Percentiles rank a stretch among this genome's conserved stretches.
phyloP scores from a whole-genome alignment of 2,329 filamentous ascomycete species.

The Drechslerella stenobrocha region DNA sequence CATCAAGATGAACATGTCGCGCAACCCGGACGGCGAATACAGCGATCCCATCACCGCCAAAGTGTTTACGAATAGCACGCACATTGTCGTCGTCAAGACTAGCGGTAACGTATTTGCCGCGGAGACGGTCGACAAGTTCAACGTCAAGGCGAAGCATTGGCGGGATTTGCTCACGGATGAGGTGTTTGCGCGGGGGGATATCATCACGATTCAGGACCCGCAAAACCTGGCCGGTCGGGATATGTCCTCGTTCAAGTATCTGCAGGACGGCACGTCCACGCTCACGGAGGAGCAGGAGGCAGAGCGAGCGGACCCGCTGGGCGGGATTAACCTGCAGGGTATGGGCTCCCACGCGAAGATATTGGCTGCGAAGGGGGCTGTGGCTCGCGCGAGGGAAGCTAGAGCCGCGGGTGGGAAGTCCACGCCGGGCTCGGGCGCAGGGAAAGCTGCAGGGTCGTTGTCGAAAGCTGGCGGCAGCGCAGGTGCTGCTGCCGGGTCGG shows the following conservation, averaged over 20 bases:
- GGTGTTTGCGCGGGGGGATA: slow-evolving; percentile 84
- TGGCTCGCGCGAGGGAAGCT: slow-evolving; percentile 76
- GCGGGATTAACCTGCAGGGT: slow-evolving; percentile 75
- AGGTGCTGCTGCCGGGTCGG: slow-evolving; percentile 4
- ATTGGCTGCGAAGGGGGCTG: slow-evolving; percentile 84
- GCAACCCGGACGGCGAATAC: slow-evolving; percentile 87
- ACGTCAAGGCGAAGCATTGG: slow-evolving; percentile 97
- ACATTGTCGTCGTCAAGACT: slow-evolving; percentile 82
- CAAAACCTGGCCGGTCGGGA: slow-evolving; percentile 83
- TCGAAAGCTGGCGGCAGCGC: no score
- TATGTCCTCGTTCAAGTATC: slow-evolving; percentile 82
- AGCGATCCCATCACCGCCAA: slow-evolving; percentile 98
- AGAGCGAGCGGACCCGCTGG: slow-evolving; percentile 63
- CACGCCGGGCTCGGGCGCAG: slow-evolving; percentile 30
- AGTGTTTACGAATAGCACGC: slow-evolving; percentile 95
- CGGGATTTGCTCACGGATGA: slow-evolving; percentile 82
- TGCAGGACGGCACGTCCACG: slow-evolving; percentile 70
- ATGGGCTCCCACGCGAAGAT: slow-evolving; percentile 82
- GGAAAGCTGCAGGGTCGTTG: no score
- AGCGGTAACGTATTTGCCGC: slow-evolving; percentile 95
- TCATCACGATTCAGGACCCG: slow-evolving; percentile 94
- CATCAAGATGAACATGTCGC: slow-evolving; percentile 86
- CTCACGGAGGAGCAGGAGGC: slow-evolving; percentile 65
- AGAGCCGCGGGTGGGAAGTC: slow-evolving; percentile 53
- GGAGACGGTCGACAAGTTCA: slow-evolving; percentile 92